phyloP scores from a whole-genome alignment of 805 yeast genomes.

The Kuraishia ogatae region DNA sequence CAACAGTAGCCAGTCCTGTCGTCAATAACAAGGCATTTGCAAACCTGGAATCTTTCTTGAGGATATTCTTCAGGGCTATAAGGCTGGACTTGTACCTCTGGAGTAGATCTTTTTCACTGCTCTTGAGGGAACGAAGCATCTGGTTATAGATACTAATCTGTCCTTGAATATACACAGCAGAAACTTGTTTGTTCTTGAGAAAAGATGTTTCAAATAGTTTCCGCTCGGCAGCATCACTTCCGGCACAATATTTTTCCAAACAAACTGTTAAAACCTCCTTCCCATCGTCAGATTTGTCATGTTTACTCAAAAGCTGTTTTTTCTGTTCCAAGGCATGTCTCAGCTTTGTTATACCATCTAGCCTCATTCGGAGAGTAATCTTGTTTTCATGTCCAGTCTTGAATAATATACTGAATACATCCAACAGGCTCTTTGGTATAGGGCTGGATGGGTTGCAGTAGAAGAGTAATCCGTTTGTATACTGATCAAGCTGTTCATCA shows the following conservation, averaged over 20 bases:
- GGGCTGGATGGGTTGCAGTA: slow-evolving; percentile 8
- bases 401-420: slow-evolving; percentile 44
- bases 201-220: slow-evolving; percentile 1
- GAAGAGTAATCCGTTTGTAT: slow-evolving; percentile 2
- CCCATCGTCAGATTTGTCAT: slow-evolving; percentile 2
- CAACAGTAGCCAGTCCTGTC: slow-evolving; percentile 49
- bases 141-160: slow-evolving; percentile 29
- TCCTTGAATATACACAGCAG: slow-evolving; percentile 27
- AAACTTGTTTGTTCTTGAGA: slow-evolving; percentile 12
- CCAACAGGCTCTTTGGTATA: slow-evolving; percentile 37
- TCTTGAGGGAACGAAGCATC: slow-evolving; percentile 31
- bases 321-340: slow-evolving; percentile 45
- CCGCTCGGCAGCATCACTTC: not conserved
- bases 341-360: slow-evolving; percentile 57
- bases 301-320: slow-evolving; percentile 18
- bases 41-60: slow-evolving; percentile 28
- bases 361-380: slow-evolving; percentile 38
- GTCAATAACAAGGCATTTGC: slow-evolving; percentile 44
- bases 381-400: slow-evolving; percentile 36
- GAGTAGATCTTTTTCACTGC: slow-evolving; percentile 31
- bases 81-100: slow-evolving; percentile 23
- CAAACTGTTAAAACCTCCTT: not conserved
- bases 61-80: slow-evolving; percentile 28
- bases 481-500: slow-evolving; percentile 1
- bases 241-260: not conserved